These are phyloP conservation scores for Helianthus tuberosus DNA, from an alignment of 129 eudicot genomes.

Conservation along the genomic window DNA sequence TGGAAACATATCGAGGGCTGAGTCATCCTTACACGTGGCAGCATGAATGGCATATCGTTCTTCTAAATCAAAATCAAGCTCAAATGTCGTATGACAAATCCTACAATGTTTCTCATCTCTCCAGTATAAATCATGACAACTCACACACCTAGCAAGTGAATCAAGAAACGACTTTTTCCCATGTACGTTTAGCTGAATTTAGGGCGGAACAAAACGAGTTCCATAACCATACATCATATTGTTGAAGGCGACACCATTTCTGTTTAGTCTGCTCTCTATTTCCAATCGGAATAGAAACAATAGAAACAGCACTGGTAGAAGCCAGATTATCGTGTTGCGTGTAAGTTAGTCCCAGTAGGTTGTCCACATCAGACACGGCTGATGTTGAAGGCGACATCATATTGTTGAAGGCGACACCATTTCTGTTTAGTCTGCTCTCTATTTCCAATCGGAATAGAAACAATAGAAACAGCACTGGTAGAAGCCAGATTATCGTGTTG, in stretches of 20 bases:
- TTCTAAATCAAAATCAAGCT: slow-evolving; percentile 92
- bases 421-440: slow-evolving; percentile 58
- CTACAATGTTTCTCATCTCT: slow-evolving; percentile 95
- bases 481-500: slow-evolving; percentile 40
- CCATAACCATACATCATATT: slow-evolving; percentile 83
- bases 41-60: slow-evolving; percentile 79
- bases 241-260: slow-evolving; percentile 59
- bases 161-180: slow-evolving; percentile 77
- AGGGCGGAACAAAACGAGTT: slow-evolving; percentile 58
- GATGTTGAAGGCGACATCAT: too few species aligned
- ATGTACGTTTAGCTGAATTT: slow-evolving; percentile 57
- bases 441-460: slow-evolving; percentile 38
- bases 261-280: slow-evolving; percentile 60
- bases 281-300: slow-evolving; percentile 31
- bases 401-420: slow-evolving; percentile 63
- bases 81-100: slow-evolving; percentile 85
- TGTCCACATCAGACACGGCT: slow-evolving; percentile 88
- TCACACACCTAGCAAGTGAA: slow-evolving; percentile 76
- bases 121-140: slow-evolving; percentile 91
- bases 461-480: slow-evolving; percentile 26
- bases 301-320: slow-evolving; percentile 33
- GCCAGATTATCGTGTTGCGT: slow-evolving; percentile 35
- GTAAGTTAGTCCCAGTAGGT: slow-evolving; percentile 40
- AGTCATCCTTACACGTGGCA: slow-evolving; percentile 66
- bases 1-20: slow-evolving; percentile 41